These are phyloP conservation scores for Penicillium crustosum DNA, from an alignment of 2,329 filamentous ascomycete species.

Conservation along the genomic window DNA sequence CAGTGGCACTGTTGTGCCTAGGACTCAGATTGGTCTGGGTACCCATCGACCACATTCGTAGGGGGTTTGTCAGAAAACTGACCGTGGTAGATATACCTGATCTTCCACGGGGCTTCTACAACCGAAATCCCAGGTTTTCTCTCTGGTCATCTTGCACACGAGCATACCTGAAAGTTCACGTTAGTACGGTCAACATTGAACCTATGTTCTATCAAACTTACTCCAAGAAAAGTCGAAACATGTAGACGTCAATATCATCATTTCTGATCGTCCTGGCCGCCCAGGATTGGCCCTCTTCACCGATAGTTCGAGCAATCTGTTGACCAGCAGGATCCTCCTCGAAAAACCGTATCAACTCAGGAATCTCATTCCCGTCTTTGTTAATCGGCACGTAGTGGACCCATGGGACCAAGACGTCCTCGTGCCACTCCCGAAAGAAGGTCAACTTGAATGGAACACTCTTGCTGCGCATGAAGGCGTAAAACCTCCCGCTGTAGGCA, in stretches of 20 bases:
- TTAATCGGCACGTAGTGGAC: slow-evolving; percentile 58
- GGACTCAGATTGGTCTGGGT: background rate
- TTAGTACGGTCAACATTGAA: background rate
- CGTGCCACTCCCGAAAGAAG: slow-evolving; percentile 58
- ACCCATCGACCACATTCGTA: too few species aligned
- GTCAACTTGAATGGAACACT: slow-evolving; percentile 55
- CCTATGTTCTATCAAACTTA: background rate
- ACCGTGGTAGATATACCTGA: background rate
- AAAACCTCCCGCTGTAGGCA: slow-evolving; percentile 55
- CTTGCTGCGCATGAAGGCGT: slow-evolving; percentile 51
- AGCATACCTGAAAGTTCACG: slow-evolving; percentile 9
- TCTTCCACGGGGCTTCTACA: background rate
- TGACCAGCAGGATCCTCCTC: slow-evolving; percentile 50
- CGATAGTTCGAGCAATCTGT: slow-evolving; percentile 52
- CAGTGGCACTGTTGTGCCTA: background rate
- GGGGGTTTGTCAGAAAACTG: background rate
- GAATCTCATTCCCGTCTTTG: slow-evolving; percentile 51
- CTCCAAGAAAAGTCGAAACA: slow-evolving; percentile 59
- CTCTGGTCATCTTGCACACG: slow-evolving; percentile 13
- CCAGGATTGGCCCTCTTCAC: slow-evolving; percentile 57
- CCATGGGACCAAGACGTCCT: slow-evolving; percentile 58
- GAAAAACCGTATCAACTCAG: slow-evolving; percentile 53
- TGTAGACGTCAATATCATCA: slow-evolving; percentile 57
- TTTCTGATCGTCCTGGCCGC: slow-evolving; percentile 54
- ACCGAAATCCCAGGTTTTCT: background rate